Percentiles rank a stretch among this genome's conserved stretches.
These are phyloP conservation scores for Aspergillus quadrilineatus DNA, from an alignment of 2,329 filamentous ascomycete genomes.

Conservation along the genomic window DNA sequence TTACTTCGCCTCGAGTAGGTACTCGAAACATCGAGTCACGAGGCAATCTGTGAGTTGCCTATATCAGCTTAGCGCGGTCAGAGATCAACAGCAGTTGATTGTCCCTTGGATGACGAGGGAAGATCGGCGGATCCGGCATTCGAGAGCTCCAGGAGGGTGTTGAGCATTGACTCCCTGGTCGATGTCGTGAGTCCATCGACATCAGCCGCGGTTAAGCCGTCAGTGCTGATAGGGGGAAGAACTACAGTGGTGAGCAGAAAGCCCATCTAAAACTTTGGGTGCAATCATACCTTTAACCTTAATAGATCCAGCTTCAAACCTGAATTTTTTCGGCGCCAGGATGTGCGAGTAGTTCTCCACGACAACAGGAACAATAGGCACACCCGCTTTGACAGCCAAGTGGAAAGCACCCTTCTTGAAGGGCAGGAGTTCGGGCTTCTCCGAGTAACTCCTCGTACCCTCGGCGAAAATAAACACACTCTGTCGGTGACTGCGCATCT, in stretches of 20 bases:
- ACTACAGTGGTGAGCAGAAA: constrained; percentile 52
- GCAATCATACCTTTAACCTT: constrained; percentile 66
- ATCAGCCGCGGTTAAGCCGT: constrained; percentile 69
- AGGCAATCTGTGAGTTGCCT: not conserved
- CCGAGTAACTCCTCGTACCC: constrained; percentile 86
- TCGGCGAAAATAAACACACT: constrained; percentile 63
- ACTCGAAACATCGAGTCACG: too few relatives aligned
- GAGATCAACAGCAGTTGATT: constrained; percentile 37
- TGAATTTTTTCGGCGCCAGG: constrained; percentile 61
- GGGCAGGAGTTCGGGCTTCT: constrained; percentile 77
- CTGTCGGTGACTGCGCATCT: constrained; percentile 71
- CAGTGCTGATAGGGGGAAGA: constrained; percentile 75
- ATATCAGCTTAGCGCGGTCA: constrained; percentile 21
- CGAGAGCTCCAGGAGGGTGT: constrained; percentile 50
- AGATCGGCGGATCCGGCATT: constrained; percentile 23
- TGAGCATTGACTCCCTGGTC: constrained; percentile 73
- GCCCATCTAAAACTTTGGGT: not conserved
- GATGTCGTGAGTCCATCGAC: constrained; percentile 70
- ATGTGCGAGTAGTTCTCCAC: constrained; percentile 77
- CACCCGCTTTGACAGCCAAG: constrained; percentile 87
- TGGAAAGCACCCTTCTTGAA: constrained; percentile 99
- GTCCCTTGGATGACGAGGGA: constrained; percentile 25
- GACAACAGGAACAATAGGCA: constrained; percentile 85
- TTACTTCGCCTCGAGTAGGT: not conserved
- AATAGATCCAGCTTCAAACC: constrained; percentile 68